Conservation (phyloP, 2,329 filamentous ascomycete species). For the Pestalotiopsis sp. region DNA sequence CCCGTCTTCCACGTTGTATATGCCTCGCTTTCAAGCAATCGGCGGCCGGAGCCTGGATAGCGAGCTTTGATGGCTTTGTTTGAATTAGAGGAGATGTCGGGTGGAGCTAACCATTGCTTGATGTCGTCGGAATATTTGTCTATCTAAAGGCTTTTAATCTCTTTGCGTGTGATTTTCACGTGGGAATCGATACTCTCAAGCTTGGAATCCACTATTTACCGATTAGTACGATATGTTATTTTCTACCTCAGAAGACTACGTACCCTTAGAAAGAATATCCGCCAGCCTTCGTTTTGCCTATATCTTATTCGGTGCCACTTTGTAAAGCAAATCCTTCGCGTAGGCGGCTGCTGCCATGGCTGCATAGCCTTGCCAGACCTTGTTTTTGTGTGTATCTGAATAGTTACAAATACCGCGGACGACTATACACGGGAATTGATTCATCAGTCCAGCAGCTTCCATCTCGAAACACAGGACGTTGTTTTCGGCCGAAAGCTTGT, state of each 20-base stretch:
- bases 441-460: slow-evolving; percentile 5
- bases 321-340: slow-evolving; percentile 18
- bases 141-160: neutral
- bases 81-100: slow-evolving; percentile 22
- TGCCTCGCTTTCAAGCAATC: slow-evolving; percentile 9
- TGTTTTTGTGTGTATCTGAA: slow-evolving; percentile 27
- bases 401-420: slow-evolving; percentile 30
- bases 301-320: slow-evolving; percentile 11
- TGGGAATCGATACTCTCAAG: too few species aligned
- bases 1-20: too few species aligned
- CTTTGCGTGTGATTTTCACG: too few species aligned
- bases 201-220: too few species aligned
- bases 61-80: slow-evolving; percentile 29
- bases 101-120: neutral
- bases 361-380: slow-evolving; percentile 25
- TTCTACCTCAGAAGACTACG: too few species aligned
- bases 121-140: neutral
- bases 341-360: slow-evolving; percentile 26
- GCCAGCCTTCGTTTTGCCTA: neutral
- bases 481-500: slow-evolving; percentile 18
- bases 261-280: neutral
- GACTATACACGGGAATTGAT: slow-evolving; percentile 5
- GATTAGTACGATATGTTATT: too few species aligned
- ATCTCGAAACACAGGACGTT: slow-evolving; percentile 23
- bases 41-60: slow-evolving; percentile 33